Evolutionary conservation across 306 rosid species (phyloP).

Genomic region (Prunus mira): DNA sequence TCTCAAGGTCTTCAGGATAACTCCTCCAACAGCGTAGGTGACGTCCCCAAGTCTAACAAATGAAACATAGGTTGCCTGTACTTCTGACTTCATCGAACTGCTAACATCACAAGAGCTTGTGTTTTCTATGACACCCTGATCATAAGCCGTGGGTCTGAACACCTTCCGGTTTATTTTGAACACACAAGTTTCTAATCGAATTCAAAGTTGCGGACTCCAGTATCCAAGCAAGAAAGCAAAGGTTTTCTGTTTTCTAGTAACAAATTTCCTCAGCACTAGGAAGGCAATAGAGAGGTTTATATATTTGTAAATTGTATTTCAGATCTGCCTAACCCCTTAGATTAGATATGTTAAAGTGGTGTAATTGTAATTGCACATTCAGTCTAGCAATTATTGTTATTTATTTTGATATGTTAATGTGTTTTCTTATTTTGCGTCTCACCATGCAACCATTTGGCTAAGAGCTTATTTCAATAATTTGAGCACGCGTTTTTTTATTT

Average conservation of each 20-base stretch:
- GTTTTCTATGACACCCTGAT: conserved; percentile 11
- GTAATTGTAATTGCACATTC: conserved; percentile 7
- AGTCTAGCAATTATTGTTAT: neutral
- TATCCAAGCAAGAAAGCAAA: neutral
- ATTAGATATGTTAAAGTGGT: neutral
- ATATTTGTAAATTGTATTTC: conserved; percentile 6
- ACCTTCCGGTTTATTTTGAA: conserved; percentile 8
- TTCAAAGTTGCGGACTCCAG: neutral
- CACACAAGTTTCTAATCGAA: conserved; percentile 6
- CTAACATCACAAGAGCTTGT: conserved; percentile 2
- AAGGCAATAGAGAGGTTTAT: neutral
- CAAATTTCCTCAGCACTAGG: neutral
- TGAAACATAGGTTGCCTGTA: conserved; percentile 25
- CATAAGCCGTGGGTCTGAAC: neutral
- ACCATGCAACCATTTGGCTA: neutral
- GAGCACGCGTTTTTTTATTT: neutral
- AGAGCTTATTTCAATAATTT: neutral
- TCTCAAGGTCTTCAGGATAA: conserved; percentile 71
- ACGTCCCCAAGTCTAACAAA: conserved; percentile 48
- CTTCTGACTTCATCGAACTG: conserved; percentile 12
- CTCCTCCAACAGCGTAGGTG: conserved; percentile 68
- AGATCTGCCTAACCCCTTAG: neutral
- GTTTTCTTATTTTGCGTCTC: neutral
- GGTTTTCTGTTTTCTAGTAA: conserved; percentile 6
- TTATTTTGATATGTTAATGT: neutral